Evolutionary conservation across 163 green algal genomes (phyloP), one percentile per base, ranked within the genome.

Genomic region (Scenedesmus sp.): DNA sequence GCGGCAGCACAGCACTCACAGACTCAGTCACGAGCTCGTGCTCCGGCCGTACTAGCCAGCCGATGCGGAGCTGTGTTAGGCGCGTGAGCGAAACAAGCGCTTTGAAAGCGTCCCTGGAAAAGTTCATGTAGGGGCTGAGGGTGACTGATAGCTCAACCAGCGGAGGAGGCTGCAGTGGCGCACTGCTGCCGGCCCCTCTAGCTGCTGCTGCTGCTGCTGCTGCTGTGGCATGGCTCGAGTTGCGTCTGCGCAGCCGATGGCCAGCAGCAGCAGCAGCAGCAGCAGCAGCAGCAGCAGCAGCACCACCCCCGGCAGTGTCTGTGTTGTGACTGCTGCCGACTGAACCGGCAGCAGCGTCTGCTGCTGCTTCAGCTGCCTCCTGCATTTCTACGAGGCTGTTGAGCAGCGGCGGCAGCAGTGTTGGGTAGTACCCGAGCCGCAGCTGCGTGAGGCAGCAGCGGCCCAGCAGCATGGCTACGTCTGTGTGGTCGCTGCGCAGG

Each of bases 31-130:
- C 55, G 7, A 46, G 66, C 16, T 57, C 7, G 55, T 90, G 67
- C 70, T 82, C 86, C 54, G 74, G 67, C 3, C 86, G 10, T 8
- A 70, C 86, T 9, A 84, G 74, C 86, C 86, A 85, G 52, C 86
- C 67, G 20, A 84, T 26, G 15, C 5, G 10, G 4, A 84, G 67
- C 0, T 16, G 52, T 8, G 8, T 67, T 10, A 90, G 66, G 20
- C 26, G 56, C 23, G 52, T 84, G 2, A 90, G 54, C 52, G 10
- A 3, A 84, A 59, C 34, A 3, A 84, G 9, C 12, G 34, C 10
- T 18, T 57, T 59, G 34, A 56, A 57, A 18, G 34, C 23, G 12
- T 57, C 46, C 8, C 46, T 26, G 1, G 34, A 26, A 84, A 84
- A 59, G 34, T 20, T 20, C 73, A 86, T 86, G 57, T 86, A 86